phyloP scores from a whole-genome alignment of 1,284 basidiomycete genomes.

The Chalciporus sp. region DNA sequence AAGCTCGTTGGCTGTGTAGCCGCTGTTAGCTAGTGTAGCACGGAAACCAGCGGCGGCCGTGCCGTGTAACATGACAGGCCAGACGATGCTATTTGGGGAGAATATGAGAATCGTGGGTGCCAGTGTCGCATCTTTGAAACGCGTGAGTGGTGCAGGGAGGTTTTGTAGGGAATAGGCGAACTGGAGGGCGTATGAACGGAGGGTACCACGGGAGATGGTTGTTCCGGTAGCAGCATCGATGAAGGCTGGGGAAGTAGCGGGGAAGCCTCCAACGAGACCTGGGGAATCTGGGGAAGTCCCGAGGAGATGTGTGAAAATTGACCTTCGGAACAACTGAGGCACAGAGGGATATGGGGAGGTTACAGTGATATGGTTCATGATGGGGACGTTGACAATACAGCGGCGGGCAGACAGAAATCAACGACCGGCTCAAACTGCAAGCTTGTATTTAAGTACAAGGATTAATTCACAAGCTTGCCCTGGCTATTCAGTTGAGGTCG shows the following conservation, averaged over 20 bases:
- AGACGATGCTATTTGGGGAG: conserved; percentile 64
- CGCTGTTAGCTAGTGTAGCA: conserved; percentile 49
- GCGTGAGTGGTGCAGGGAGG: conserved; percentile 29
- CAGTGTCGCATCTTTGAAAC: conserved; percentile 39
- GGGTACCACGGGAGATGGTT: conserved; percentile 55
- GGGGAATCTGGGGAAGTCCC: conserved; percentile 29
- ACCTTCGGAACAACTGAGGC: conserved; percentile 37
- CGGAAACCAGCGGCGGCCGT: conserved; percentile 54
- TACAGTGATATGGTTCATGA: conserved; percentile 28
- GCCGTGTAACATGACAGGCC: conserved; percentile 64
- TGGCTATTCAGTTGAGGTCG: background rate
- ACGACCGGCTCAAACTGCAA: background rate
- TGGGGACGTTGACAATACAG: background rate
- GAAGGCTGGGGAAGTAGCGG: conserved; percentile 53
- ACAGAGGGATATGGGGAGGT: conserved; percentile 31
- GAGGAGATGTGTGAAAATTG: conserved; percentile 59
- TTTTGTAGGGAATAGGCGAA: conserved; percentile 54
- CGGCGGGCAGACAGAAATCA: background rate
- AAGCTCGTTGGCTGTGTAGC: conserved; percentile 48
- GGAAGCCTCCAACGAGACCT: conserved; percentile 43
- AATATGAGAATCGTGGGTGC: conserved; percentile 49
- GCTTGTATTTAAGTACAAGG: background rate
- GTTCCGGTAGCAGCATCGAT: conserved; percentile 66
- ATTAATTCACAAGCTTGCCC: background rate
- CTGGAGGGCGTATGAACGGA: conserved; percentile 43